These are phyloP conservation scores for Quercus parvula DNA, from an alignment of 306 rosid genomes.

Conservation along the genomic window DNA sequence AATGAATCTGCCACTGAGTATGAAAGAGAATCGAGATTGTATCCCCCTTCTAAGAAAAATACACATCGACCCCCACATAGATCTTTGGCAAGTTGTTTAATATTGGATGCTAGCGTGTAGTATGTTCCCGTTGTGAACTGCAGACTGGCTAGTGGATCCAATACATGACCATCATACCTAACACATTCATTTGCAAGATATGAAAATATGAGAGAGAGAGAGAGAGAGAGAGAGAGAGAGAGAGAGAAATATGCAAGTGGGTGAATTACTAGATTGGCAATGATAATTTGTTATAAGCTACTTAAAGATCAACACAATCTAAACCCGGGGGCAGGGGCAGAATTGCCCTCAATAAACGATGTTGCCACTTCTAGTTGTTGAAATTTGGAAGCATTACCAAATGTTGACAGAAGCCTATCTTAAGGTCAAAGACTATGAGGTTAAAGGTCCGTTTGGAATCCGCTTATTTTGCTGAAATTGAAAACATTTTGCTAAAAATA, in stretches of 20 bases:
- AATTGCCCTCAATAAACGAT: too few species aligned
- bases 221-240: too few species aligned
- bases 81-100: constrained; percentile 72
- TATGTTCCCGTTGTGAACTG: constrained; percentile 89
- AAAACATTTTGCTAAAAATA: too few species aligned
- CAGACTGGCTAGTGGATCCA: constrained; percentile 79
- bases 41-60: constrained; percentile 93
- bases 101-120: constrained; percentile 76
- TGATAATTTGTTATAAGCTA: neutral
- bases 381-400: too few species aligned
- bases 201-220: too few species aligned
- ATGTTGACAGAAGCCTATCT: too few species aligned
- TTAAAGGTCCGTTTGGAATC: too few species aligned
- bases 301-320: neutral
- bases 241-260: too few species aligned
- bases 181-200: constrained; percentile 14
- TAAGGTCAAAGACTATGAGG: too few species aligned
- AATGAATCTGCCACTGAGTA: constrained; percentile 75
- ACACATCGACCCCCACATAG: constrained; percentile 70
- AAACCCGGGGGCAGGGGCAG: too few species aligned
- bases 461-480: too few species aligned
- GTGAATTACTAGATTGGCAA: neutral
- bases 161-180: constrained; percentile 87
- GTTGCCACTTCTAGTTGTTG: too few species aligned
- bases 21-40: constrained; percentile 68